Evolutionary conservation across 1,284 basidiomycete species (phyloP), one percentile per base, ranked within the genome.

Genomic region (Naganishia sp.): DNA sequence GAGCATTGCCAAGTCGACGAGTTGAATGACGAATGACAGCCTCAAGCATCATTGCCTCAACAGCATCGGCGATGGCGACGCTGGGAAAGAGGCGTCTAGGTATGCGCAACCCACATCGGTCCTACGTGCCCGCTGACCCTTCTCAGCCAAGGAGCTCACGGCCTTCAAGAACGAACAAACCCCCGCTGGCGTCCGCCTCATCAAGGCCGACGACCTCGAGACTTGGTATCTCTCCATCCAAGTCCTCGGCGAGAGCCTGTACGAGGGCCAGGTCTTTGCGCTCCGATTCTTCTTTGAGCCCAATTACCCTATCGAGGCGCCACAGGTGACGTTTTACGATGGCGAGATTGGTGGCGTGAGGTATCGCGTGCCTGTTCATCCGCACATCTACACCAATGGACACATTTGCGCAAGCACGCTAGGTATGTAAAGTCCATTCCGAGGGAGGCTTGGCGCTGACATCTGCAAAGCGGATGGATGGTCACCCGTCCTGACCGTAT

Each of bases 371-470:
- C 80, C 80, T 1, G 21, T 75, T 28, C 79, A 80, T 69, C 80
- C 79, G 15, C 80, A 81, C 65, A 71, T 80, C 35, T 79, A 79
- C 68, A 75, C 75, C 3, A 80, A 79, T 65, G 78, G 79, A 0
- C 79, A 81, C 67, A 79, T 81, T 15, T 81, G 80, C 66, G 79
- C 79, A 2, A 75, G 73, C 3, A 76, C 79, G 46, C 69, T 79
- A 13, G 77, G 76, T 76, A 43, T 57, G 72, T 67, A 2, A 23
- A 39, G 17, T n/a, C 3, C 51, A 21, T 21, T 51, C 5, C 7
- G 35, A 39, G 35, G 35, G 35, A 39, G 35, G 35, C 2, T 13
- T 39, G 35, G 35, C 13, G 35, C 35, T 39, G 35, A 39, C 13
- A 10, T 13, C 35, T 39, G 42, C 58, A 0, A 57, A 74, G 79